Evolutionary conservation across 148 eudicot species (phyloP).

Genomic region (Cornus kousa): DNA sequence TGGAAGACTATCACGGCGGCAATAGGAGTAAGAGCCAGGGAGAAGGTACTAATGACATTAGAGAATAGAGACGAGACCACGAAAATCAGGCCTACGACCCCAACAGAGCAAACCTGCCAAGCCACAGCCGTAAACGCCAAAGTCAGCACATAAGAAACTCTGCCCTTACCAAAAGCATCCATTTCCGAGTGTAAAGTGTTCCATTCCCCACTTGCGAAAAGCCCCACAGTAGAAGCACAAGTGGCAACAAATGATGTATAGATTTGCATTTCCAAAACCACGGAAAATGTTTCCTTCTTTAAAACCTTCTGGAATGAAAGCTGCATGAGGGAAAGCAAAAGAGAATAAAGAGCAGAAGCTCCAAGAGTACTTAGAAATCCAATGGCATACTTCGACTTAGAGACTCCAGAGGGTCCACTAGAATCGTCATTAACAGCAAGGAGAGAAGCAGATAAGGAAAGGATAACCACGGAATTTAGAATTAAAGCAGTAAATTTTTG

Average conservation of each 20-base stretch:
- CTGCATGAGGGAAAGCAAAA: constrained; percentile 87
- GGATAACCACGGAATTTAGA: constrained; percentile 65
- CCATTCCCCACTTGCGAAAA: constrained; percentile 88
- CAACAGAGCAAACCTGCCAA: constrained; percentile 89
- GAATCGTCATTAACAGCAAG: constrained; percentile 60
- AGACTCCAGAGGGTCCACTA: constrained; percentile 56
- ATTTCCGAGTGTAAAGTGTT: constrained; percentile 54
- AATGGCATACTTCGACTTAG: constrained; percentile 44
- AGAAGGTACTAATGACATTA: constrained; percentile 78
- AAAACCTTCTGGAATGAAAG: constrained; percentile 62
- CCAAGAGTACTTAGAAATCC: constrained; percentile 58
- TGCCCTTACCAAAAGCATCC: constrained; percentile 51
- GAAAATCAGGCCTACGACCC: constrained; percentile 79
- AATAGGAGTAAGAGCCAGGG: constrained; percentile 76
- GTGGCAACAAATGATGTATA: constrained; percentile 66
- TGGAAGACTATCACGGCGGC: constrained; percentile 68
- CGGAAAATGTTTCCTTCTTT: constrained; percentile 65
- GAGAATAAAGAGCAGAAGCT: constrained; percentile 78
- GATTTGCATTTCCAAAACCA: constrained; percentile 84
- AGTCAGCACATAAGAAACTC: constrained; percentile 70
- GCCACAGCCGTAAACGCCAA: constrained; percentile 63
- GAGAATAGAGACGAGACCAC: constrained; percentile 85
- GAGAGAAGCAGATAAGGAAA: constrained; percentile 68
- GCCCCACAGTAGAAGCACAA: constrained; percentile 43
- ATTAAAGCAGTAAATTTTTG: constrained; percentile 75